Conservation (phyloP, 441 rosid genomes). For the Gossypium gossypioides region DNA sequence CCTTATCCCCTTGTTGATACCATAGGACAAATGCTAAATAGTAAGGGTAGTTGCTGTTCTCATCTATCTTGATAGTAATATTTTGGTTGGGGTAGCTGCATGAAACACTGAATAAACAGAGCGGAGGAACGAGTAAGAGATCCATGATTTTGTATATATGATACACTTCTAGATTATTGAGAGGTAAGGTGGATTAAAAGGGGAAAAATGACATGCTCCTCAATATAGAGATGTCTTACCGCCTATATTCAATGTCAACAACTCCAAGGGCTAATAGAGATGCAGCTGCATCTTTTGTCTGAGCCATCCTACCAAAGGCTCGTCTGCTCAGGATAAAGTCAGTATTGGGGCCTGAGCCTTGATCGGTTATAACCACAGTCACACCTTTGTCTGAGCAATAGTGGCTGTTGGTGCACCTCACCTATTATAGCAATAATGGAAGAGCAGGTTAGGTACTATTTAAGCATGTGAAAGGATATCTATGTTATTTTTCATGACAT, state of each 20-base stretch:
- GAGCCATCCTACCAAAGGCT: constrained; percentile 56
- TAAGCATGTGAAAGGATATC: not conserved
- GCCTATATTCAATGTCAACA: constrained; percentile 47
- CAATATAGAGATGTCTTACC: constrained; percentile 25
- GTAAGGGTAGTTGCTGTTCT: constrained; percentile 47
- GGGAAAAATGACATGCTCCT: not conserved
- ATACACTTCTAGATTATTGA: not conserved
- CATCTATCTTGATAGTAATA: constrained; percentile 51
- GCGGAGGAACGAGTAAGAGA: not conserved
- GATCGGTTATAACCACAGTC: constrained; percentile 45
- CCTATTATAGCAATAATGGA: constrained; percentile 19
- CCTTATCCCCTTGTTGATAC: constrained; percentile 60
- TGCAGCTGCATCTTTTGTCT: constrained; percentile 35
- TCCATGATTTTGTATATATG: constrained; percentile 3
- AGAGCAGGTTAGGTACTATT: not conserved
- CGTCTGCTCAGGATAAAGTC: constrained; percentile 50
- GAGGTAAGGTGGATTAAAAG: too few species aligned
- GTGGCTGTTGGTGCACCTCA: constrained; percentile 42
- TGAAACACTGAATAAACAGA: constrained; percentile 32
- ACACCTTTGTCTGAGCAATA: constrained; percentile 49
- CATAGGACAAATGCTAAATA: constrained; percentile 52
- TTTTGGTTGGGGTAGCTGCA: constrained; percentile 55
- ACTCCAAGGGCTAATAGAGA: constrained; percentile 37
- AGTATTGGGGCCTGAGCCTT: constrained; percentile 37
- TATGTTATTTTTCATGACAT: not conserved